phyloP scores from a whole-genome alignment of 2,329 filamentous ascomycete genomes.

The Botrytis pseudocinerea region DNA sequence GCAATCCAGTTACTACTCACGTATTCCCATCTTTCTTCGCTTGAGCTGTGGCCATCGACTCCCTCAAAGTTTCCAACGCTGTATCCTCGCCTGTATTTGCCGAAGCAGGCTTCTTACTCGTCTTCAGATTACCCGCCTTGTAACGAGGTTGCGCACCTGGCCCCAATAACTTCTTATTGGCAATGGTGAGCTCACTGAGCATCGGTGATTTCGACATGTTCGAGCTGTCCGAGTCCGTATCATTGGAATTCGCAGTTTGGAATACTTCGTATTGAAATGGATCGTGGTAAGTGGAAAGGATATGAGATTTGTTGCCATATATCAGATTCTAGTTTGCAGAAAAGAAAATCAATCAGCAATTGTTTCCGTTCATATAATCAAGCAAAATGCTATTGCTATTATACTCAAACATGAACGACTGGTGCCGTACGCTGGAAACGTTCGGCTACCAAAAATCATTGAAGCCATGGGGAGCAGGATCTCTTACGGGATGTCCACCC shows the following conservation, averaged over 20 bases:
- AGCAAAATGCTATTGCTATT: constrained; percentile 21
- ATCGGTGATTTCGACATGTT: background rate
- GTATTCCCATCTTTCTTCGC: constrained; percentile 50
- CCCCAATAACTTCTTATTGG: constrained; percentile 19
- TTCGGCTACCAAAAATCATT: constrained; percentile 13
- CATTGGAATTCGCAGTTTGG: constrained; percentile 48
- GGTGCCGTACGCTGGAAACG: background rate
- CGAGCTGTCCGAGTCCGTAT: constrained; percentile 24
- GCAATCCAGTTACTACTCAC: constrained; percentile 41
- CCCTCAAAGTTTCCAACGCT: constrained; percentile 53
- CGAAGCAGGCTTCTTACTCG: constrained; percentile 30
- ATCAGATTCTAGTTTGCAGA: constrained; percentile 21
- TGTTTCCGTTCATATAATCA: constrained; percentile 22
- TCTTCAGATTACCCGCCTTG: constrained; percentile 12
- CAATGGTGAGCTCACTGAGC: constrained; percentile 8
- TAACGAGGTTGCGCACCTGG: constrained; percentile 10
- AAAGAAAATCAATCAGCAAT: constrained; percentile 20
- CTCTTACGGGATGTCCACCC: constrained; percentile 60
- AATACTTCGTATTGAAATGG: constrained; percentile 58
- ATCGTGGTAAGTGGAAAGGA: constrained; percentile 44
- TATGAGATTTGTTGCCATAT: constrained; percentile 24
- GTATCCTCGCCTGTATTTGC: constrained; percentile 48
- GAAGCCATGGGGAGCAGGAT: constrained; percentile 24
- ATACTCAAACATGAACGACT: background rate
- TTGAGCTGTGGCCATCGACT: constrained; percentile 47